These are phyloP conservation scores for Albizia julibrissin DNA, from an alignment of 306 rosid species.

Conservation along the genomic window DNA sequence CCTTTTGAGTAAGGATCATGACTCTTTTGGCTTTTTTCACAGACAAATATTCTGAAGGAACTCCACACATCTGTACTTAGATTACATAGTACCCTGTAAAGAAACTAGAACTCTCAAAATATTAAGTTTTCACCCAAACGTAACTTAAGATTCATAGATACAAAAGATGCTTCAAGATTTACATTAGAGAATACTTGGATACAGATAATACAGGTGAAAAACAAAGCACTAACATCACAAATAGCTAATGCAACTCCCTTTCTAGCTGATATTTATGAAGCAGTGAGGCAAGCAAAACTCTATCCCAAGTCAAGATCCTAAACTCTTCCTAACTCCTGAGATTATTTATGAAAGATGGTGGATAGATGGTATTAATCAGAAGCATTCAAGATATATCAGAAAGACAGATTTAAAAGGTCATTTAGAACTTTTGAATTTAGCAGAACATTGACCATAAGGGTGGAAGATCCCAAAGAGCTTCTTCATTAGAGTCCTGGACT, in stretches of 20 bases:
- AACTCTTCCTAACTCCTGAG: constrained; percentile 17
- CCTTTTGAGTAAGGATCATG: constrained; percentile 12
- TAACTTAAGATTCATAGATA: neutral
- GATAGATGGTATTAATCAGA: neutral
- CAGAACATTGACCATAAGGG: constrained; percentile 72
- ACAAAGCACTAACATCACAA: neutral
- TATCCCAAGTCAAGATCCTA: constrained; percentile 28
- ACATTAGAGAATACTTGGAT: constrained; percentile 22
- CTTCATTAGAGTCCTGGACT: constrained; percentile 66
- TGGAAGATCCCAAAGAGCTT: constrained; percentile 87
- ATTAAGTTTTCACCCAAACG: neutral
- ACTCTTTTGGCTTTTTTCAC: constrained; percentile 31
- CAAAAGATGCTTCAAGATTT: constrained; percentile 18
- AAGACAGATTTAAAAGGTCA: constrained; percentile 1
- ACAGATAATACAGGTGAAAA: constrained; percentile 2
- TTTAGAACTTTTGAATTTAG: constrained; percentile 35
- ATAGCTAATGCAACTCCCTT: constrained; percentile 18
- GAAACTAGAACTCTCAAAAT: constrained; percentile 9
- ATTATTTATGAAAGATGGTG: neutral
- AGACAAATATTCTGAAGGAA: constrained; percentile 10
- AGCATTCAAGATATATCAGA: constrained; percentile 17
- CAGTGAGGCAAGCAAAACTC: constrained; percentile 18
- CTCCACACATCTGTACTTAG: neutral
- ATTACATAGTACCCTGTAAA: constrained; percentile 22
- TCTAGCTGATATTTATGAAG: constrained; percentile 17